Base-by-base conservation (phyloP, 179 eudicot genomes). In the Sideroxylon spinosum region DNA sequence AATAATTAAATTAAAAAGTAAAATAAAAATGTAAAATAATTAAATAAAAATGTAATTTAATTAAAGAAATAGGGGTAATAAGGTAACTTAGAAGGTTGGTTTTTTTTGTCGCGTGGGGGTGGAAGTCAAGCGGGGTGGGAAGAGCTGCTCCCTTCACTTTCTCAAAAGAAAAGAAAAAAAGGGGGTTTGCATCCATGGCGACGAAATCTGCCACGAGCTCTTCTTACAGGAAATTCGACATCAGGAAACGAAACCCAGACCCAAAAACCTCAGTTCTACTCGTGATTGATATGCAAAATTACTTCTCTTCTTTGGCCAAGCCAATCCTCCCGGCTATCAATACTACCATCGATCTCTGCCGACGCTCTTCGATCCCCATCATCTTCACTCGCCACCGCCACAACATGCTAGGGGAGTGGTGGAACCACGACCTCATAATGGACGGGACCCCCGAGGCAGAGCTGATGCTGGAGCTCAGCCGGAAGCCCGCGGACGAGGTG, bases 301-400 rank as follows among this genome's bases (percentile, higher is more conserved):
- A 86, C 91, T 93, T 92, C 87, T 68, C 88, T 56, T 65, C 90
- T 11, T 87, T 79, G 28, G 93, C 91, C 4, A 65, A 63, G 23
- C 91, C 93, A 26, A 92, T 93, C 76, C 37, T 93, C 77, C 81
- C 90, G 0, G 67, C 90, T 7, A 78, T 89, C 78, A 85, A 78
- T 29, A 82, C 91, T 64, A 92, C 97, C n/a, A 90, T 91, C 91
- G 73, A 80, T 60, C 90, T 92, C 83, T 93, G 98, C 81, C 82
- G 86, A 22, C 72, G 76, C 53, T 84, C 89, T 7, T 82, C 85
- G 52, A 66, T 90, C 68, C 97, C 95, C 11, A 80, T 92, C 0
- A 75, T 92, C 79, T 87, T 82, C 88, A 93, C 98, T 46, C 94
- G 98, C 87, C 98, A 93, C 91, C 49, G 82, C 80, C 98, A 93